Evolutionary conservation across 1,284 basidiomycete genomes (phyloP), one percentile per base, ranked within the genome.

Genomic region (Rhodotorula sp.): DNA sequence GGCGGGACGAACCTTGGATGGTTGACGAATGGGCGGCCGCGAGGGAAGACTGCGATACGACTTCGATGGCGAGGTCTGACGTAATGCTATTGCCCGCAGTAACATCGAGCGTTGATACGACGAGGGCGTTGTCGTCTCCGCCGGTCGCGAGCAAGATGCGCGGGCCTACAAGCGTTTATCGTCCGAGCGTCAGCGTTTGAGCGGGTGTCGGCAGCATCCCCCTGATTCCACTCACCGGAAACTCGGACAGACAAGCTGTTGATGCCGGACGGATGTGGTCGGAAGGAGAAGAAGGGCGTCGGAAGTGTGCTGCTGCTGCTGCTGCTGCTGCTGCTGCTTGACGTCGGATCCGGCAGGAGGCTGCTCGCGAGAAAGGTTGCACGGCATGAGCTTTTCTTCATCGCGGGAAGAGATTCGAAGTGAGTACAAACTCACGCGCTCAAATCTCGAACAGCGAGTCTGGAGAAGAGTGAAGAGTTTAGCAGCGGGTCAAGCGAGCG

Each of bases 61-160:
- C 12, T n/a, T 16, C 20, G 18, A 23, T 54, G 5, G 47, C 59
- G 6, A 64, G 20, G 8, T 29, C 12, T 23, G 31, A 48, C 15
- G 3, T 21, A 46, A 3, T 43, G 26, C n/a, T 0, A 21, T 26
- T 23, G 46, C 21, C 46, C 15, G 39, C 12, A 10, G 39, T 43
- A 8, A 62, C 15, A 20, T 16, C 20, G 47, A 62, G 21, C 4
- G 7, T 16, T 3, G 48, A 23, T 29, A 51, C 46, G 6, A 18
- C 20, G 26, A 71, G 23, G 8, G 67, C 70, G 26, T 68, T 66
- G 64, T 72, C 70, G 62, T 72, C 70, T 3, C 70, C 70, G 3
- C 60, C 70, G 0, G 70, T 72, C 0, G 67, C 70, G 57, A 72
- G 14, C 0, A 59, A 20, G 15, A 68, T 43, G 0, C 23, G 26